These are phyloP conservation scores for Penicillium brevicompactum DNA, from an alignment of 2,329 filamentous ascomycete genomes.

Conservation along the genomic window DNA sequence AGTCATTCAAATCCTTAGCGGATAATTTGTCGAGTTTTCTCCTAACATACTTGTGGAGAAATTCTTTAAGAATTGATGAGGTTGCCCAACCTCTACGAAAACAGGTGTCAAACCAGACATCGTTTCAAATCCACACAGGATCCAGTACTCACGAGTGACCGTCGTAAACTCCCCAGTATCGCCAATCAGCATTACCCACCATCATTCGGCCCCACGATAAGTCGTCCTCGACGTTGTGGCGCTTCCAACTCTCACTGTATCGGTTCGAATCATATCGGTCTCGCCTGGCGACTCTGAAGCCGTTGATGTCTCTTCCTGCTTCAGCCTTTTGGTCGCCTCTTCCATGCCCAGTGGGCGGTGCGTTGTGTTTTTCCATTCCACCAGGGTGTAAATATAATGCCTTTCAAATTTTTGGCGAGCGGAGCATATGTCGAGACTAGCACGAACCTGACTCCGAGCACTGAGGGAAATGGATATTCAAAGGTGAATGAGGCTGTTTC, in stretches of 20 bases:
- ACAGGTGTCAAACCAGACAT: background rate
- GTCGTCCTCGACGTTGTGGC: background rate
- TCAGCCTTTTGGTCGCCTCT: background rate
- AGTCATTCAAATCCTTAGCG: background rate
- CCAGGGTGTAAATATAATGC: too few relatives aligned
- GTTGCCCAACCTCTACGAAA: background rate
- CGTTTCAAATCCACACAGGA: background rate
- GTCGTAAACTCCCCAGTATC: background rate
- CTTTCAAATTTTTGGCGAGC: too few relatives aligned
- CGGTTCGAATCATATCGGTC: background rate
- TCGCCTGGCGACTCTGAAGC: background rate
- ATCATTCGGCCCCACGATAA: background rate
- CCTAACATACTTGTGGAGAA: background rate
- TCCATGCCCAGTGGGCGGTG: background rate
- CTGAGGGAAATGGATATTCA: too few relatives aligned
- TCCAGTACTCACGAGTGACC: background rate
- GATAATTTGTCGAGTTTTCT: background rate
- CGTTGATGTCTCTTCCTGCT: background rate
- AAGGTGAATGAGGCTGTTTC: too few relatives aligned
- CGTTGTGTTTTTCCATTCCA: background rate
- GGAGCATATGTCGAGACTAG: too few relatives aligned
- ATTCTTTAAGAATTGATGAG: background rate
- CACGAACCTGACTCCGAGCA: too few relatives aligned
- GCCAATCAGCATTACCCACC: background rate
- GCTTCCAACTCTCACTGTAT: background rate